Conservation (phyloP, 805 yeast genomes). For the Wickerhamiella azyma region DNA sequence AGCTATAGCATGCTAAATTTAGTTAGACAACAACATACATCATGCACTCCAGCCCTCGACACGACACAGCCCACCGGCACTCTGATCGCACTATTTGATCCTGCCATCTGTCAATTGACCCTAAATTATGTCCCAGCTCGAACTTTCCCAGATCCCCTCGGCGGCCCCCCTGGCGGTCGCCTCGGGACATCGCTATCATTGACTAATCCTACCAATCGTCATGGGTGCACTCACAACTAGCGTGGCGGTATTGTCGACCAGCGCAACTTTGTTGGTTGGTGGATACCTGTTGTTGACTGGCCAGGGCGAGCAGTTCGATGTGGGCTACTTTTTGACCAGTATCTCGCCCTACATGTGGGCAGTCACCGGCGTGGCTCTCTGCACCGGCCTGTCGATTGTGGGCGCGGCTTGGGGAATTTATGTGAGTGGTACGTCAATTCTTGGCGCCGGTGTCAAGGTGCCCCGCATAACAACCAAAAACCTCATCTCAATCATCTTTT, state of each 20-base stretch:
- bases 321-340: slow-evolving; percentile 72
- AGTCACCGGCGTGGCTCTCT: slow-evolving; percentile 68
- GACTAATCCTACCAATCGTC: slow-evolving; percentile 1
- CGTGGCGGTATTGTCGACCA: slow-evolving; percentile 9
- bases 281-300: slow-evolving; percentile 56
- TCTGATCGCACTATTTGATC: too few species aligned
- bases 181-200: not conserved
- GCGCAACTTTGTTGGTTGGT: slow-evolving; percentile 15
- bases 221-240: slow-evolving; percentile 7
- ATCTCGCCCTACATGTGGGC: slow-evolving; percentile 98
- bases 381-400: slow-evolving; percentile 87
- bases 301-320: slow-evolving; percentile 80
- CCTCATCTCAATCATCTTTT: slow-evolving; percentile 89
- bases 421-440: slow-evolving; percentile 81
- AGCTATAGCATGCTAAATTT: too few species aligned
- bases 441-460: slow-evolving; percentile 97
- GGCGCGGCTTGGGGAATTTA: slow-evolving; percentile 99
- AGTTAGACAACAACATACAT: too few species aligned
- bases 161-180: too few species aligned
- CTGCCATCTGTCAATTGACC: too few species aligned
- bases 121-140: too few species aligned
- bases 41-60: too few species aligned
- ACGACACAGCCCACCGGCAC: too few species aligned
- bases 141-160: too few species aligned
- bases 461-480: slow-evolving; percentile 97